phyloP scores from a whole-genome alignment of 2,329 filamentous ascomycete genomes.

The Talaromyces sp. region DNA sequence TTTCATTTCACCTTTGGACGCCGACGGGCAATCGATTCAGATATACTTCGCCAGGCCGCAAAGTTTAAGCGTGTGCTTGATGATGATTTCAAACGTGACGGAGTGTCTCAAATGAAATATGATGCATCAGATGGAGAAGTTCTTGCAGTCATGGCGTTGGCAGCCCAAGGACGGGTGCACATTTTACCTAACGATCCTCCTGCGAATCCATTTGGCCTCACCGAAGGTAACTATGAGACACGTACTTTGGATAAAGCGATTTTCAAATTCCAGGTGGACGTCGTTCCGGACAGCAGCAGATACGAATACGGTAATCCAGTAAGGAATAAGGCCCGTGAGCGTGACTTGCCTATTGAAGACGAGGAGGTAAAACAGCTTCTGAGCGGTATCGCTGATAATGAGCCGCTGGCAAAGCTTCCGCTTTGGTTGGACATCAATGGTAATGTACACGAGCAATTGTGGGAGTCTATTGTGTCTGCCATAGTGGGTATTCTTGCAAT shows the following conservation, averaged over 20 bases:
- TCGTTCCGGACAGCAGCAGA: constrained; percentile 28
- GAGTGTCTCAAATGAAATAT: constrained; percentile 30
- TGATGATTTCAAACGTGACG: constrained; percentile 27
- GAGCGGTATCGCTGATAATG: constrained; percentile 6
- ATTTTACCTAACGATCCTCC: constrained; percentile 38
- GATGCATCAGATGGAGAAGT: constrained; percentile 41
- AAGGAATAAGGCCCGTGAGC: constrained; percentile 15
- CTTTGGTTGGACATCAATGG: constrained; percentile 48
- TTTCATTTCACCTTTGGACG: constrained; percentile 39
- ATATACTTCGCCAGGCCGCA: constrained; percentile 37
- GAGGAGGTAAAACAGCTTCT: constrained; percentile 1
- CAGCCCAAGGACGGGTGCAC: constrained; percentile 30
- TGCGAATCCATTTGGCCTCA: constrained; percentile 42
- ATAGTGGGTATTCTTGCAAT: constrained; percentile 40
- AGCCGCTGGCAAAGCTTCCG: constrained; percentile 30
- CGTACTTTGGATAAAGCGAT: constrained; percentile 42
- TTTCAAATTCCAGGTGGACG: constrained; percentile 40
- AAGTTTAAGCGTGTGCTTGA: constrained; percentile 44
- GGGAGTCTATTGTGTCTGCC: constrained; percentile 40
- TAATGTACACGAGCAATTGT: constrained; percentile 31
- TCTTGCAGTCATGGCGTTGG: constrained; percentile 41
- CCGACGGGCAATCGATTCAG: constrained; percentile 35
- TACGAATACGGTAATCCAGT: constrained; percentile 42
- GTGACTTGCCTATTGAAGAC: background rate
- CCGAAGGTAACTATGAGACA: constrained; percentile 44